A percentile compares a stretch with the other conserved stretches of the same genome.
Conservation (phyloP, 805 yeast genomes). For the Ogataea siamensis region DNA sequence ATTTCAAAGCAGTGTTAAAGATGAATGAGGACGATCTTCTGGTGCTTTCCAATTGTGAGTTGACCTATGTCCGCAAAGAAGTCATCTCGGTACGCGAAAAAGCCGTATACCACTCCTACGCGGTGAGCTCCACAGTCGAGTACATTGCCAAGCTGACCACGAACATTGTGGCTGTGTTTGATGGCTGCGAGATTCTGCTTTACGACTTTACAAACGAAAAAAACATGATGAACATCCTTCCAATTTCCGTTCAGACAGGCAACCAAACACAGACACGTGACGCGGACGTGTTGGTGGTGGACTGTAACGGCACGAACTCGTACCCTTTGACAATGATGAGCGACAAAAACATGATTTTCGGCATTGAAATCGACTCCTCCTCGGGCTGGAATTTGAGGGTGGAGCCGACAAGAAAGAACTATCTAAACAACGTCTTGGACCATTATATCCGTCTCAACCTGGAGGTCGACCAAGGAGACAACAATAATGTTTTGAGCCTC, state of each 20-base stretch:
- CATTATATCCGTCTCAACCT: slow-evolving; percentile 40
- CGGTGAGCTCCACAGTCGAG: slow-evolving; percentile 31
- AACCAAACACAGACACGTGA: slow-evolving; percentile 23
- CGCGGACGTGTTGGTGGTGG: slow-evolving; percentile 14
- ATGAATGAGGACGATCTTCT: slow-evolving; percentile 31
- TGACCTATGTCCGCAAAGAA: slow-evolving; percentile 29
- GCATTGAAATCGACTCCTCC: slow-evolving; percentile 45
- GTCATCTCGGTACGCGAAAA: slow-evolving; percentile 10
- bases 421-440: slow-evolving; percentile 46
- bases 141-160: slow-evolving; percentile 30
- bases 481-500: slow-evolving; percentile 27
- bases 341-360: slow-evolving; percentile 48
- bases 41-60: slow-evolving; percentile 30
- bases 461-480: slow-evolving; percentile 19
- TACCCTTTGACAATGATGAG: slow-evolving; percentile 48
- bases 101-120: slow-evolving; percentile 24
- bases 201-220: slow-evolving; percentile 30
- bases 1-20: slow-evolving; percentile 28
- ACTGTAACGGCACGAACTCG: slow-evolving; percentile 36
- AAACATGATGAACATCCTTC: slow-evolving; percentile 26
- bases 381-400: slow-evolving; percentile 25
- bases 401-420: slow-evolving; percentile 40
- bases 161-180: slow-evolving; percentile 32
- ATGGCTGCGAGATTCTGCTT: slow-evolving; percentile 34
- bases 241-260: slow-evolving; percentile 33